A percentile compares a stretch with the other conserved stretches of the same genome.
These are phyloP conservation scores for Monosporascus sp. DNA, from an alignment of 2,329 filamentous ascomycete species.

Conservation along the genomic window DNA sequence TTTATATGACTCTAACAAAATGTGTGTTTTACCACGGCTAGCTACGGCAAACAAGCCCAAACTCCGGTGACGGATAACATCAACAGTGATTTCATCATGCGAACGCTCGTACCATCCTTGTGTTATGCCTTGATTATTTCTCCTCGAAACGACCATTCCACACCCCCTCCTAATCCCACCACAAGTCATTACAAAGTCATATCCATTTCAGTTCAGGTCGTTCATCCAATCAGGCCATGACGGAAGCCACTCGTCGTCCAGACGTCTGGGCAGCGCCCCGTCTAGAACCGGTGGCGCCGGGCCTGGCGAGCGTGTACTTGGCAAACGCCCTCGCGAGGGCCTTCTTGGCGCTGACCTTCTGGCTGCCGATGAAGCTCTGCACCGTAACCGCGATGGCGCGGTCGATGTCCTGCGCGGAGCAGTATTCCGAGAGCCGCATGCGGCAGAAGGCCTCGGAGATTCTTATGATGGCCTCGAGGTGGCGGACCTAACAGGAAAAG, in stretches of 20 bases:
- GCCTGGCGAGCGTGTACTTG: constrained; percentile 71
- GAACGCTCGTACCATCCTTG: no score
- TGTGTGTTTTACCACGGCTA: no score
- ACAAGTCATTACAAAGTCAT: not conserved
- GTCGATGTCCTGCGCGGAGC: constrained; percentile 84
- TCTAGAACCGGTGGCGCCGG: constrained; percentile 27
- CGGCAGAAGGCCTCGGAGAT: constrained; percentile 93
- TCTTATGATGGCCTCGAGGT: constrained; percentile 95
- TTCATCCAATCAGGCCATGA: not conserved
- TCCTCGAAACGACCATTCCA: no score
- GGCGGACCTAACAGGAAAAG: constrained; percentile 66
- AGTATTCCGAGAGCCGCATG: constrained; percentile 97
- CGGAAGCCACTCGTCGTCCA: not conserved
- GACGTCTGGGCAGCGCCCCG: constrained; percentile 3
- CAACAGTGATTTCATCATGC: no score
- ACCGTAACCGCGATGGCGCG: constrained; percentile 95
- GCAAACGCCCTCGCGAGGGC: constrained; percentile 89
- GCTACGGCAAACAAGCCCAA: no score
- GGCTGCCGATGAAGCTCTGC: constrained; percentile 90
- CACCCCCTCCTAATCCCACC: no score
- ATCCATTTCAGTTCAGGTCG: not conserved
- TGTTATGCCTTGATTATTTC: no score
- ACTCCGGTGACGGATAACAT: no score
- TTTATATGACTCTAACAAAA: no score
- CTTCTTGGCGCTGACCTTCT: constrained; percentile 98